Conservation (phyloP, 257 asterid genomes). For the Solanum virginianum region DNA sequence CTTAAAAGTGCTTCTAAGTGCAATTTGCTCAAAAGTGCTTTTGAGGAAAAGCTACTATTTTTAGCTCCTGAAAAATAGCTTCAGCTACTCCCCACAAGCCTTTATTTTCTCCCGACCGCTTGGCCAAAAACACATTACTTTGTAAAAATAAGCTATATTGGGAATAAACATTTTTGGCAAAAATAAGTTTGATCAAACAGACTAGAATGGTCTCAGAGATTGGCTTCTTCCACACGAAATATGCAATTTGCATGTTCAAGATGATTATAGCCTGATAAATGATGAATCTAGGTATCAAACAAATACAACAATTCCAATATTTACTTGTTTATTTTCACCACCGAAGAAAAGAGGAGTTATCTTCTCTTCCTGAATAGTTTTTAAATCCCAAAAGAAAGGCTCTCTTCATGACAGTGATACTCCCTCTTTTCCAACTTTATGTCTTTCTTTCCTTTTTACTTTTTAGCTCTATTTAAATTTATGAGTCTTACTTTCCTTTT, state of each 20-base stretch:
- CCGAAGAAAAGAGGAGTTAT: neutral
- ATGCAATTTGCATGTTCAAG: neutral
- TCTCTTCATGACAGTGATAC: neutral
- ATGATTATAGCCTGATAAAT: neutral
- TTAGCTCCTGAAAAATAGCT: too few relatives aligned
- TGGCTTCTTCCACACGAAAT: neutral
- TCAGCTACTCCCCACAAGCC: too few relatives aligned
- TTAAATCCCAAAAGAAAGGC: neutral
- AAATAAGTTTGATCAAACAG: too few relatives aligned
- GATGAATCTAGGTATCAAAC: neutral
- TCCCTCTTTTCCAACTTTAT: neutral
- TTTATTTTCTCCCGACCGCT: too few relatives aligned
- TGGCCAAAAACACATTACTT: too few relatives aligned
- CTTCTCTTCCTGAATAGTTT: neutral
- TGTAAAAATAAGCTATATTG: too few relatives aligned
- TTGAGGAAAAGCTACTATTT: too few relatives aligned
- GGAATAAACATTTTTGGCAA: too few relatives aligned
- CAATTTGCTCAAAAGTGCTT: too few relatives aligned
- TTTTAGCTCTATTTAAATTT: neutral
- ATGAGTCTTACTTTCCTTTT: neutral
- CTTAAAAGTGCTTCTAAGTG: too few relatives aligned
- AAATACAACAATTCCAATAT: neutral
- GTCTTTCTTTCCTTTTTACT: neutral
- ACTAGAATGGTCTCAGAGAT: neutral
- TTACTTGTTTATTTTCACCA: neutral